Evolutionary conservation across 2,329 filamentous ascomycete species (phyloP).

Genomic region (Fusarium nygamai): DNA sequence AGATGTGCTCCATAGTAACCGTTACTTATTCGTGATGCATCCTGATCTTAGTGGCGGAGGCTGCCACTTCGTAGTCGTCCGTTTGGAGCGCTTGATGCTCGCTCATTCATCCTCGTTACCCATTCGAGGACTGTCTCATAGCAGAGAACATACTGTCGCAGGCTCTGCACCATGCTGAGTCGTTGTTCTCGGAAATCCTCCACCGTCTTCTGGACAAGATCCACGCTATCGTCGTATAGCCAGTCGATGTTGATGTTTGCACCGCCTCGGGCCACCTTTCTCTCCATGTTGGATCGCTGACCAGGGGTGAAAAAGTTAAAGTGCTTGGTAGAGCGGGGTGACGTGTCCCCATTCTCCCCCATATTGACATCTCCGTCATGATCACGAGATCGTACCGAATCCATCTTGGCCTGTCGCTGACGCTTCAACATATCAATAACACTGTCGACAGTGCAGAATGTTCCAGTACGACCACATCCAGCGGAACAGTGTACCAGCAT

Average conservation of each 20-base stretch:
- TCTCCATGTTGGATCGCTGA: conserved; percentile 27
- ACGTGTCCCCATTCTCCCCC: conserved; percentile 46
- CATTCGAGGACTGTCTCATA: conserved; percentile 96
- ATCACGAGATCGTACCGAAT: conserved; percentile 32
- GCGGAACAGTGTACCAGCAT: conserved; percentile 95
- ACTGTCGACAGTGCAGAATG: conserved; percentile 95
- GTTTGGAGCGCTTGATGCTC: conserved; percentile 25
- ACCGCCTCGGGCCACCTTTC: conserved; percentile 8
- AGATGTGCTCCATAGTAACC: conserved; percentile 32
- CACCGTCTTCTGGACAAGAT: conserved; percentile 87
- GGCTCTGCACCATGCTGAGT: conserved; percentile 95
- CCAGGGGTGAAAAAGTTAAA: conserved; percentile 36
- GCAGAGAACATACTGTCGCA: conserved; percentile 93
- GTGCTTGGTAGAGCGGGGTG: conserved; percentile 42
- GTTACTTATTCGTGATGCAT: conserved; percentile 26
- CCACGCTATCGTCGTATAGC: conserved; percentile 75
- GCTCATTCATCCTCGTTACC: conserved; percentile 65
- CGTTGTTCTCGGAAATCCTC: conserved; percentile 90
- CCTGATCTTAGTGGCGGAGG: conserved; percentile 34
- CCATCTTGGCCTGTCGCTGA: conserved; percentile 63
- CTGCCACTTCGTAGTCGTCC: conserved; percentile 47
- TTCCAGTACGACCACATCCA: conserved; percentile 93
- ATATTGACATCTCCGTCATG: conserved; percentile 60
- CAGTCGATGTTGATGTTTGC: conserved; percentile 64
- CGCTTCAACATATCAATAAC: conserved; percentile 97